A percentile compares a stretch with the other conserved stretches of the same genome.
phyloP scores from a whole-genome alignment of 768 basidiomycete genomes.

The Mycena amicta region DNA sequence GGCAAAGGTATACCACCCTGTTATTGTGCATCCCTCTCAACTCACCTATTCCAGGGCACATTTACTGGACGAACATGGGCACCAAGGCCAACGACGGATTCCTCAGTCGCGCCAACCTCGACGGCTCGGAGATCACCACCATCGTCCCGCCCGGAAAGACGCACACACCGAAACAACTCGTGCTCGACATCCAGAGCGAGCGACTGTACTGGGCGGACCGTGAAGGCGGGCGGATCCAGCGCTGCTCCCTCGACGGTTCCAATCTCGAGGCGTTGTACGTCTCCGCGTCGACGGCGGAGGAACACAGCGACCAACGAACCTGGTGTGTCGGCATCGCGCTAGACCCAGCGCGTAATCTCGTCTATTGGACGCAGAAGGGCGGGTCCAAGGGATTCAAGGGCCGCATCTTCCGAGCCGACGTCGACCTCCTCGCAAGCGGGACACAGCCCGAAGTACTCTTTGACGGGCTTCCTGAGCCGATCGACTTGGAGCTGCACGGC shows the following conservation, averaged over 20 bases:
- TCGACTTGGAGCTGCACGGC: conserved; percentile 12
- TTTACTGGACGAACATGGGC: conserved; percentile 24
- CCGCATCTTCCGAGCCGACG: conserved; percentile 14
- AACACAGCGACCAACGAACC: conserved; percentile 16
- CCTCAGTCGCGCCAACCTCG: conserved; percentile 18
- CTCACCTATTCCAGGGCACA: conserved; percentile 7
- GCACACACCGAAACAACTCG: conserved; percentile 20
- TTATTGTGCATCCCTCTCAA: neutral
- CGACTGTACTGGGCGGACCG: conserved; percentile 22
- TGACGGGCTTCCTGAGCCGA: conserved; percentile 16
- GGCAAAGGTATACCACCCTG: conserved; percentile 13
- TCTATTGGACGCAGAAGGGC: conserved; percentile 24
- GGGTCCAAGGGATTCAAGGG: conserved; percentile 10
- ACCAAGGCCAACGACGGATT: conserved; percentile 13
- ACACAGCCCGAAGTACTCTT: conserved; percentile 6
- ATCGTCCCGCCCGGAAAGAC: conserved; percentile 20
- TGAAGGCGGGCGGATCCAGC: conserved; percentile 18
- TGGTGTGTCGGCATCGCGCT: conserved; percentile 21
- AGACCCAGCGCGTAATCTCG: conserved; percentile 10
- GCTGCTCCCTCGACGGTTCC: conserved; percentile 20
- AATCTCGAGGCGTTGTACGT: conserved; percentile 13
- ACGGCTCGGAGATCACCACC: conserved; percentile 10
- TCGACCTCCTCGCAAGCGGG: neutral
- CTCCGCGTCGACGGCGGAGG: conserved; percentile 5
- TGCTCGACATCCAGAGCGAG: conserved; percentile 13